These are phyloP conservation scores for Penicillium manginii DNA, from an alignment of 495 filamentous ascomycete species.

Conservation along the genomic window DNA sequence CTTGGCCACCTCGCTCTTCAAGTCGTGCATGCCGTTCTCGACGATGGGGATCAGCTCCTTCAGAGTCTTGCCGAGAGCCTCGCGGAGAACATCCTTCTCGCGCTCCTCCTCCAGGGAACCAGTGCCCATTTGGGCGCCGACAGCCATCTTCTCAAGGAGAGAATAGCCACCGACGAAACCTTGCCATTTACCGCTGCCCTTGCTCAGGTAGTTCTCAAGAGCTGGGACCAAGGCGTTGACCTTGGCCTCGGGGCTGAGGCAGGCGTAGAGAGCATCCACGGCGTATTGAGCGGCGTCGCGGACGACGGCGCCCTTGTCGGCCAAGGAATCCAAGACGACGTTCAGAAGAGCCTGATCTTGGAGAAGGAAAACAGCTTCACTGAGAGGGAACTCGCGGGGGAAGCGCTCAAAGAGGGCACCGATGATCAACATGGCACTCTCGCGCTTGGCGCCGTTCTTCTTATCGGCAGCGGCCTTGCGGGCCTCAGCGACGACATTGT, in stretches of 20 bases:
- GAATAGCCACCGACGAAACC: slow-evolving; percentile 83
- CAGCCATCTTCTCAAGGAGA: slow-evolving; percentile 86
- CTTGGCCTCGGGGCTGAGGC: slow-evolving; percentile 78
- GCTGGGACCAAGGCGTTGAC: slow-evolving; percentile 78
- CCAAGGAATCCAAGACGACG: slow-evolving; percentile 78
- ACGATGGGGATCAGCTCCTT: slow-evolving; percentile 90
- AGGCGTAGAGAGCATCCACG: slow-evolving; percentile 81
- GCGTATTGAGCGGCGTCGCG: slow-evolving; percentile 93
- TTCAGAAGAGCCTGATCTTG: slow-evolving; percentile 76
- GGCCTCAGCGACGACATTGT: slow-evolving; percentile 70
- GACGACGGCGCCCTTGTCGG: slow-evolving; percentile 89
- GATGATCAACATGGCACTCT: slow-evolving; percentile 93
- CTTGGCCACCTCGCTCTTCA: slow-evolving; percentile 89
- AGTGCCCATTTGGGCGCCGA: slow-evolving; percentile 84
- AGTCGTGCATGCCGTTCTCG: slow-evolving; percentile 92
- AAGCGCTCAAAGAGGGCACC: slow-evolving; percentile 92
- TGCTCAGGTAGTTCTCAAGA: slow-evolving; percentile 73
- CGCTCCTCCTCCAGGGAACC: slow-evolving; percentile 78
- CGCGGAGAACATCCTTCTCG: slow-evolving; percentile 83
- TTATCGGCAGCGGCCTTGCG: slow-evolving; percentile 92
- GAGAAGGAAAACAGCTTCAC: slow-evolving; percentile 78
- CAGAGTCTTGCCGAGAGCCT: slow-evolving; percentile 89
- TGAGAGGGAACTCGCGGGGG: slow-evolving; percentile 73
- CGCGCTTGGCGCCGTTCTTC: slow-evolving; percentile 83
- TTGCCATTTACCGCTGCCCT: slow-evolving; percentile 91